Conservation (phyloP, 169 alveolate genomes). For the Babesia ovata region DNA sequence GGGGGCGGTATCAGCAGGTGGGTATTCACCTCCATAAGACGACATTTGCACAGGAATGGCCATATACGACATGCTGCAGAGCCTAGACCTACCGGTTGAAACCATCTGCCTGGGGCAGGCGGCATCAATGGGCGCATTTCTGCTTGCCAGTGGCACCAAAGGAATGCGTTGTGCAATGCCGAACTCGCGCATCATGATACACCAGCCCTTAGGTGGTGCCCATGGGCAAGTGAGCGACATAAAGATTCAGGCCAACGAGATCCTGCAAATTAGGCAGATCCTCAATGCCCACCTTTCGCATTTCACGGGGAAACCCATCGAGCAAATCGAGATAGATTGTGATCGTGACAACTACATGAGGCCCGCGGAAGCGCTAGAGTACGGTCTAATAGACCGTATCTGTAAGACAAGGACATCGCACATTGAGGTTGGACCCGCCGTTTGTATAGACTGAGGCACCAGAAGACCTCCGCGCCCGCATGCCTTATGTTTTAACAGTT, state of each 20-base stretch:
- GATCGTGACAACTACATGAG: conserved; percentile 84
- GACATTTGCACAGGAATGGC: conserved; percentile 76
- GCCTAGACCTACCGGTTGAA: conserved; percentile 76
- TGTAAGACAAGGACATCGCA: conserved; percentile 61
- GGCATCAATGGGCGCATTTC: conserved; percentile 87
- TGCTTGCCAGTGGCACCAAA: conserved; percentile 84
- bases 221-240: conserved; percentile 87
- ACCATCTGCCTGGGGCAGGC: conserved; percentile 85
- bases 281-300: conserved; percentile 76
- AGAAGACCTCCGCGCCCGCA: no score
- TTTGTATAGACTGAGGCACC: background rate
- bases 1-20: conserved; percentile 83
- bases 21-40: background rate
- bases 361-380: conserved; percentile 81
- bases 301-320: conserved; percentile 77
- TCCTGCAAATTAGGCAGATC: conserved; percentile 78
- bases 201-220: conserved; percentile 87
- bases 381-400: conserved; percentile 82
- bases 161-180: conserved; percentile 85
- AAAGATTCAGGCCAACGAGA: conserved; percentile 87
- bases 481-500: no score
- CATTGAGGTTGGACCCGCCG: conserved; percentile 4
- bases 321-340: conserved; percentile 75
- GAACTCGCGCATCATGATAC: conserved; percentile 85
- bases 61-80: conserved; percentile 80